A percentile compares a stretch with the other conserved stretches of the same genome.
Evolutionary conservation across 495 filamentous ascomycete species (phyloP).

Genomic region (Rhypophila decipiens): DNA sequence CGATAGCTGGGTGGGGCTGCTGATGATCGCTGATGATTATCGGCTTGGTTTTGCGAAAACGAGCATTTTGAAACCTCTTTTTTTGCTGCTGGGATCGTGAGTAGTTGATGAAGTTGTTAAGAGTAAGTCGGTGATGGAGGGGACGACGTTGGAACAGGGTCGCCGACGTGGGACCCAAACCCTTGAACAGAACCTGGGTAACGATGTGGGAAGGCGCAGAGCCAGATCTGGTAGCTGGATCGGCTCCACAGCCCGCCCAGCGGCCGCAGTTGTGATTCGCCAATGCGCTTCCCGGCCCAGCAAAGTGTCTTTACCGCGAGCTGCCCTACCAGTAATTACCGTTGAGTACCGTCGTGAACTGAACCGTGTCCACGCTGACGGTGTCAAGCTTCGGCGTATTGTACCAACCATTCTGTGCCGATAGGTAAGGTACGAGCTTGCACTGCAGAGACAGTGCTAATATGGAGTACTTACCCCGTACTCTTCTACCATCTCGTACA

Average conservation of each 20-base stretch:
- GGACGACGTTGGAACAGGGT: not conserved
- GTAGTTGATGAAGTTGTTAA: too few species aligned
- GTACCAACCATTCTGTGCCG: too few species aligned
- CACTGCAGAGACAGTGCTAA: too few species aligned
- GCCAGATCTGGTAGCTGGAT: constrained; percentile 3
- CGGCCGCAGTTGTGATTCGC: constrained; percentile 4
- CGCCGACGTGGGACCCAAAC: too few species aligned
- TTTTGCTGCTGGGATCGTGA: too few species aligned
- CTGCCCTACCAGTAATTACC: too few species aligned
- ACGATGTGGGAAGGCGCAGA: constrained; percentile 1
- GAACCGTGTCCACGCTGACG: not conserved
- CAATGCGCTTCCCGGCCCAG: constrained; percentile 4
- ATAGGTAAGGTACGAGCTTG: too few species aligned
- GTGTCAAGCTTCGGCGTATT: too few species aligned
- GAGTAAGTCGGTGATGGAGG: not conserved
- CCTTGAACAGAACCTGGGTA: not conserved
- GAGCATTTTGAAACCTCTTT: too few species aligned
- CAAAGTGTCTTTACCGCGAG: too few species aligned
- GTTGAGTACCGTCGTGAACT: not conserved
- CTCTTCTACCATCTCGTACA: too few species aligned
- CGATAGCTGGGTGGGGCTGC: not conserved
- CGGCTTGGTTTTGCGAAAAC: not conserved
- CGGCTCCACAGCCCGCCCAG: not conserved
- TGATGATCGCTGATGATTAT: not conserved
- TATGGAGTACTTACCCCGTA: too few species aligned